Conservation (phyloP, 139 green algal species). For the Choricystis sp. region DNA sequence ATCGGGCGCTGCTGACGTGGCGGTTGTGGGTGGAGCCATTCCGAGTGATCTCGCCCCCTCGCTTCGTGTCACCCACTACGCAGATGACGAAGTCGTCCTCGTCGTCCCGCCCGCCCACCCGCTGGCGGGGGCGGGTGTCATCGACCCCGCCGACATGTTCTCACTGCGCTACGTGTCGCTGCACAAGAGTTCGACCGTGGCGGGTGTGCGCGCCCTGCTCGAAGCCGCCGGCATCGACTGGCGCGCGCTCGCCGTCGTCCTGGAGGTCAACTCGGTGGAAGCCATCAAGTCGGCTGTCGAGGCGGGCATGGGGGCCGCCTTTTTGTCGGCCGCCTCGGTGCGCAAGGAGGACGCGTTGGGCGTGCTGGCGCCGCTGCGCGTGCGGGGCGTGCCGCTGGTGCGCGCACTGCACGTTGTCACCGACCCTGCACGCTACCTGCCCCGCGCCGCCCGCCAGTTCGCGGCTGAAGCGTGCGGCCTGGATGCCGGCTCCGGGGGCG, state of each 20-base stretch:
- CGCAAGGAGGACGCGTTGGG: constrained; percentile 16
- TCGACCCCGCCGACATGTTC: constrained; percentile 10
- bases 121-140: background rate
- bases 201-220: constrained; percentile 9
- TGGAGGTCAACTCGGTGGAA: constrained; percentile 34
- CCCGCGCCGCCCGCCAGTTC: constrained; percentile 7
- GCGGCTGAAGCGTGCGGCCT: background rate
- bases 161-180: constrained; percentile 16
- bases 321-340: constrained; percentile 16
- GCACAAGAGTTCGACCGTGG: constrained; percentile 14
- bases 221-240: constrained; percentile 12
- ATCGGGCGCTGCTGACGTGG: constrained; percentile 18
- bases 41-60: constrained; percentile 14
- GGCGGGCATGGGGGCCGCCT: constrained; percentile 18
- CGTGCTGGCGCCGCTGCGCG: constrained; percentile 3
- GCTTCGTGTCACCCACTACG: constrained; percentile 11
- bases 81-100: constrained; percentile 24
- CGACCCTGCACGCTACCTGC: constrained; percentile 10
- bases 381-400: constrained; percentile 1
- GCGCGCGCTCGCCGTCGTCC: constrained; percentile 10
- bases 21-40: constrained; percentile 19
- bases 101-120: constrained; percentile 9
- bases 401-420: constrained; percentile 9
- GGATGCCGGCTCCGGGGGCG: background rate
- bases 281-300: constrained; percentile 27